Evolutionary conservation across 345 rosid genomes (phyloP), one percentile per base, ranked within the genome.

Genomic region (Rubroshorea leprosula): DNA sequence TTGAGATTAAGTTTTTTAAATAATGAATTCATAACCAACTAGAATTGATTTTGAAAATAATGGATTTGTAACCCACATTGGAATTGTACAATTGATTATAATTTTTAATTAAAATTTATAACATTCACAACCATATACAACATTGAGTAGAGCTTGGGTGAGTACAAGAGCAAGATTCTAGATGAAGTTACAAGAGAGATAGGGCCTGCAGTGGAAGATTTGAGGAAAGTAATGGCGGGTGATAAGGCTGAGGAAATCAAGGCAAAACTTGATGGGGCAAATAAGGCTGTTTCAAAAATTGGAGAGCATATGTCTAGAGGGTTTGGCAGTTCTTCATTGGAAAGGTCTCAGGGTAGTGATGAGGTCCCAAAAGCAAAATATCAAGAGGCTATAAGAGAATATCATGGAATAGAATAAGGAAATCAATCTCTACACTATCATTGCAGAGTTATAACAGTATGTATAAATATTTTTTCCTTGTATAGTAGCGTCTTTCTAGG

Each of bases 341-440:
- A 65, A 15, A 61, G 71, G 10, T 29, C 71, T 18, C 62, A 66
- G 13, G 67, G 68, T 0, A 24, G 75, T 0, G 69, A 62, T 22
- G 82, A 82, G 26, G 54, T 84, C 2, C 78, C 82, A 17, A 83
- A 82, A 60, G 82, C 87, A 23, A 82, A 79, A 49, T 82, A 73
- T 38, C 75, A 82, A 72, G 84, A 78, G 50, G 87, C 68, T n/a
- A n/a, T n/a, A n/a, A n/a, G n/a, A n/a, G n/a, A n/a, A n/a, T n/a
- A n/a, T n/a, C n/a, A n/a, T n/a, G n/a, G n/a, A n/a, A n/a, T n/a
- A n/a, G n/a, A n/a, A n/a, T n/a, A n/a, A n/a, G n/a, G n/a, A n/a
- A n/a, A n/a, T n/a, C n/a, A n/a, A n/a, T n/a, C n/a, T n/a, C n/a
- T n/a, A n/a, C n/a, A n/a, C n/a, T n/a, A n/a, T n/a, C n/a, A n/a